A percentile compares a stretch with the other conserved stretches of the same genome.
phyloP scores from a whole-genome alignment of 2,329 filamentous ascomycete species.

The Zymoseptoria pseudotritici region DNA sequence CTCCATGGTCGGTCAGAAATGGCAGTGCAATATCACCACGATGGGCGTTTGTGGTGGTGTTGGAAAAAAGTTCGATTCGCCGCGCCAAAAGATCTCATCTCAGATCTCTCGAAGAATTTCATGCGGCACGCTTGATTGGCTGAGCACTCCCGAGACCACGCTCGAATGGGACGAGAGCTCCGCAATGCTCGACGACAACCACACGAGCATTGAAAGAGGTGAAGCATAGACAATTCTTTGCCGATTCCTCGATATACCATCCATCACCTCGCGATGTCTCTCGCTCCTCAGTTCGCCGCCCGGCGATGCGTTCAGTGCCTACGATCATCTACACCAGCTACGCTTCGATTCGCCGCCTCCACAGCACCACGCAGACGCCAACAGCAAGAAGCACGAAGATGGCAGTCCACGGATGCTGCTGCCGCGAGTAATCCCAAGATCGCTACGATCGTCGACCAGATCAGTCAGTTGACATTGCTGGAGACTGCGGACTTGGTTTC shows the following conservation, averaged over 20 bases:
- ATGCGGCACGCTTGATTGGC: not conserved
- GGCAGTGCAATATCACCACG: not conserved
- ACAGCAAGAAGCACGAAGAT: conserved; percentile 54
- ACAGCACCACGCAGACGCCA: conserved; percentile 14
- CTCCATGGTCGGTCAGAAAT: conserved; percentile 18
- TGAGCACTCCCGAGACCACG: not conserved
- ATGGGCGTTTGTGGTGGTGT: not conserved
- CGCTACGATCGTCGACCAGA: conserved; percentile 89
- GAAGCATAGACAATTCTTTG: not conserved
- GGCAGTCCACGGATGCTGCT: conserved; percentile 73
- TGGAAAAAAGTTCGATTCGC: conserved; percentile 5
- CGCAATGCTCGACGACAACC: not conserved
- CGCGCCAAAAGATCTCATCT: not conserved
- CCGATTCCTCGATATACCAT: not conserved
- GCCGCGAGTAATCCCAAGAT: conserved; percentile 61
- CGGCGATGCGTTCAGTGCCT: conserved; percentile 37
- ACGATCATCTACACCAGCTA: conserved; percentile 19
- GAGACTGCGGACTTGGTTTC: conserved; percentile 96
- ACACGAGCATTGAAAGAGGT: conserved; percentile 5
- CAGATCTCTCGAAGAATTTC: not conserved
- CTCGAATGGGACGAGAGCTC: not conserved
- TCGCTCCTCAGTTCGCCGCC: conserved; percentile 37
- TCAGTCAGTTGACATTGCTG: conserved; percentile 92
- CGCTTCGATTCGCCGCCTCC: conserved; percentile 21
- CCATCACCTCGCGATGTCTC: conserved; percentile 33